phyloP scores from a whole-genome alignment of 768 basidiomycete species.

The Porphyrellus cyaneotinctus region DNA sequence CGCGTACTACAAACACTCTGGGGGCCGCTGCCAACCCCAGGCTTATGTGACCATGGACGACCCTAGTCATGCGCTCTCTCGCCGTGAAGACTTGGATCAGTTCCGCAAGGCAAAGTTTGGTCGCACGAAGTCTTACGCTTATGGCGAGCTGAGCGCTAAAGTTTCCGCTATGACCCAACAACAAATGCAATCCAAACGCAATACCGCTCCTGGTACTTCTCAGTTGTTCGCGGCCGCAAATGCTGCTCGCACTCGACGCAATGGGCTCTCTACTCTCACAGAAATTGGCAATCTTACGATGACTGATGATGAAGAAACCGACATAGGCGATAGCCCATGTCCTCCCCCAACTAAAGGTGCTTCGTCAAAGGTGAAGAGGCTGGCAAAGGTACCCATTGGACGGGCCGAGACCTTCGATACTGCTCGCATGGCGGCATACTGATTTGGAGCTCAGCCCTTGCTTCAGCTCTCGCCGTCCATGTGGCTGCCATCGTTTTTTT shows the following conservation, averaged over 20 bases:
- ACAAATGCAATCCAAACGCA: constrained; percentile 54
- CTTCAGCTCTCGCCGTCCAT: constrained; percentile 1
- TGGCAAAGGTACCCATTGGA: constrained; percentile 43
- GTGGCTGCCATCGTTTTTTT: constrained; percentile 1
- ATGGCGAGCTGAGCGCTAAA: constrained; percentile 66
- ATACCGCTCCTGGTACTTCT: constrained; percentile 57
- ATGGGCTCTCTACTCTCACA: constrained; percentile 56
- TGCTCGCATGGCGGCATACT: constrained; percentile 47
- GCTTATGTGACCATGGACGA: constrained; percentile 96
- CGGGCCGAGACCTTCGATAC: constrained; percentile 73
- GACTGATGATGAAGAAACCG: constrained; percentile 73
- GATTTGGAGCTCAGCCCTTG: constrained; percentile 21
- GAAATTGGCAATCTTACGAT: constrained; percentile 62
- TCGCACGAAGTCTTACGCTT: constrained; percentile 88
- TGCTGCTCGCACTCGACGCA: constrained; percentile 62
- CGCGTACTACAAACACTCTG: constrained; percentile 70
- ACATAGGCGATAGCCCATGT: constrained; percentile 85
- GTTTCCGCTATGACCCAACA: constrained; percentile 29
- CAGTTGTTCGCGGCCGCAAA: constrained; percentile 66
- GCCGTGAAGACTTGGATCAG: constrained; percentile 84
- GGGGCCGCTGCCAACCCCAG: constrained; percentile 69
- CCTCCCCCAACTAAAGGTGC: constrained; percentile 66
- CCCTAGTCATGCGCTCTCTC: constrained; percentile 73
- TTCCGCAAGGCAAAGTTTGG: constrained; percentile 88
- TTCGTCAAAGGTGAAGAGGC: constrained; percentile 56